A percentile compares a stretch with the other conserved stretches of the same genome.
Evolutionary conservation across 345 rosid genomes (phyloP).

Genomic region (Populus ilicifolia): DNA sequence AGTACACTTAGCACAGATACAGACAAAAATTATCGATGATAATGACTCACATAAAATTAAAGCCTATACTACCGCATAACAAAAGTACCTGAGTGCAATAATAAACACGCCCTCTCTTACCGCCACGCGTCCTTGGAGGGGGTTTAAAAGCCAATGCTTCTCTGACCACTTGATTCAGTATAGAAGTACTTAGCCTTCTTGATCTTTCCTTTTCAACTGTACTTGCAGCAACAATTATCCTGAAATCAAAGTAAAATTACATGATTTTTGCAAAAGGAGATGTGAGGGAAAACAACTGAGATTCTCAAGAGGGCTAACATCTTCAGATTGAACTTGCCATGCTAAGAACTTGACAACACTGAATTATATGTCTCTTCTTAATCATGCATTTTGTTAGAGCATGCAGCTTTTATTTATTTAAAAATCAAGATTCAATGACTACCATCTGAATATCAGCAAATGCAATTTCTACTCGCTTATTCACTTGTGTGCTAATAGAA

Average conservation of each 20-base stretch:
- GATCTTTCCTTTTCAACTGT: slow-evolving; percentile 86
- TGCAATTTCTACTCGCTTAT: neutral
- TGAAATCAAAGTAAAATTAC: slow-evolving; percentile 24
- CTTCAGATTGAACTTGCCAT: neutral
- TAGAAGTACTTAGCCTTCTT: slow-evolving; percentile 80
- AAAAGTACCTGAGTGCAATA: slow-evolving; percentile 83
- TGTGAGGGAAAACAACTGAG: neutral
- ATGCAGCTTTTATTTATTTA: neutral
- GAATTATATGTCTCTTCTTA: neutral
- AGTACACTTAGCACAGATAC: neutral
- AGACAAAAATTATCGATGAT: neutral
- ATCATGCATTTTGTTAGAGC: neutral
- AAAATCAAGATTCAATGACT: neutral
- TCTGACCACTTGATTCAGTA: slow-evolving; percentile 71
- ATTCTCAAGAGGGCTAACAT: neutral
- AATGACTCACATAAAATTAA: neutral
- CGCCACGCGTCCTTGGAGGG: slow-evolving; percentile 90
- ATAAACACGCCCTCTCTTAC: slow-evolving; percentile 83
- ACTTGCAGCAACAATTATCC: slow-evolving; percentile 75
- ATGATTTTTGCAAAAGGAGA: neutral
- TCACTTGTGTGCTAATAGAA: neutral
- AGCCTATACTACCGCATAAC: neutral
- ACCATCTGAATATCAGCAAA: neutral
- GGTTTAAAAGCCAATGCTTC: slow-evolving; percentile 90
- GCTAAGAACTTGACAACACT: neutral